phyloP scores from a whole-genome alignment of 805 yeast species.

The Vanderwaltozyma tropicalis region DNA sequence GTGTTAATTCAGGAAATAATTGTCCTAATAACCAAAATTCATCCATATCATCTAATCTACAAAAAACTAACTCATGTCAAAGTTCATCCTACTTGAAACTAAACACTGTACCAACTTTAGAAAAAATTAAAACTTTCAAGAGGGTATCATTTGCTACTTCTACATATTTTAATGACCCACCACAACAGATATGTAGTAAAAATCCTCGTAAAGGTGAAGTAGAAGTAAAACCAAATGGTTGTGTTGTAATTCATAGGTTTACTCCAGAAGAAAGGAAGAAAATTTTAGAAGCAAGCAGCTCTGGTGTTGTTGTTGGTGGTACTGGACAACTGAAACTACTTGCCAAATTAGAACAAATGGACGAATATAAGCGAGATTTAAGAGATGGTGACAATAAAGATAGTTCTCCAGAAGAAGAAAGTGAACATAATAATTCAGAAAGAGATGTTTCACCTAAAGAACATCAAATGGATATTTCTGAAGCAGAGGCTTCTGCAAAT shows the following conservation, averaged over 20 bases:
- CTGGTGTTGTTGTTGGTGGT: slow-evolving; percentile 74
- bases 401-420: too few species aligned
- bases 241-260: slow-evolving; percentile 44
- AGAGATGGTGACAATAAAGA: background rate
- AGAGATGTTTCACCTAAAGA: background rate
- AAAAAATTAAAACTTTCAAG: slow-evolving; percentile 35
- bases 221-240: slow-evolving; percentile 44
- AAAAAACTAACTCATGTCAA: background rate
- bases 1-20: slow-evolving; percentile 1
- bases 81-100: too few species aligned
- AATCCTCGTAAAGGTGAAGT: slow-evolving; percentile 78
- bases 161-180: slow-evolving; percentile 72
- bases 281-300: slow-evolving; percentile 36
- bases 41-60: background rate
- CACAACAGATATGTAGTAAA: slow-evolving; percentile 80
- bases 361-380: slow-evolving; percentile 4
- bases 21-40: background rate
- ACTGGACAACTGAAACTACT: slow-evolving; percentile 42
- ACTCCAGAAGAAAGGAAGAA: slow-evolving; percentile 44
- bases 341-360: slow-evolving; percentile 20
- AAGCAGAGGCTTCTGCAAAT: background rate
- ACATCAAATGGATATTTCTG: background rate
- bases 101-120: slow-evolving; percentile 36
- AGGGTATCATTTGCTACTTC: slow-evolving; percentile 72
- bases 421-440: too few species aligned